Percentiles rank a stretch among this genome's conserved stretches.
These are phyloP conservation scores for Mycena rebaudengoi DNA, from an alignment of 768 basidiomycete species.

Conservation along the genomic window DNA sequence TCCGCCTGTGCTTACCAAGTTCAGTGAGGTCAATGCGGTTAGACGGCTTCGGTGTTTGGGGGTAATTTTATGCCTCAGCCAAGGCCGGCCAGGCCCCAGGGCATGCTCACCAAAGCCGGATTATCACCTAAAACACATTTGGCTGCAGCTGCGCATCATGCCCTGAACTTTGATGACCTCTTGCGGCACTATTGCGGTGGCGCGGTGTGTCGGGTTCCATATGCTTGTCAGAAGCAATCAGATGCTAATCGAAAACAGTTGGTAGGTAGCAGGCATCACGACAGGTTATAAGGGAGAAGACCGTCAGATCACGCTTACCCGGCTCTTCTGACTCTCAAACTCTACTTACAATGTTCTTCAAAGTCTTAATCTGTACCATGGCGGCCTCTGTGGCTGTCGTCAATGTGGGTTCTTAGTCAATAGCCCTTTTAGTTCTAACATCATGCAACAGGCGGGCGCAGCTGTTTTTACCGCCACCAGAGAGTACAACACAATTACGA, in stretches of 20 bases:
- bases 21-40: no score
- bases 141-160: no score
- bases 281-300: neutral
- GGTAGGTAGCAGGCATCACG: neutral
- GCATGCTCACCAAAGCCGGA: no score
- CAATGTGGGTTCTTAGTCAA: neutral
- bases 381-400: neutral
- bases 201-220: no score
- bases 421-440: neutral
- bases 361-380: neutral
- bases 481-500: slow-evolving; percentile 2
- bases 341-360: slow-evolving; percentile 17
- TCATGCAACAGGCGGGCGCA: neutral
- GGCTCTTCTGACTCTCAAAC: neutral
- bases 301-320: neutral
- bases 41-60: no score
- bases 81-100: no score
- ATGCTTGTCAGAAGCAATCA: neutral
- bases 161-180: no score
- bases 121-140: no score
- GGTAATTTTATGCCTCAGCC: no score
- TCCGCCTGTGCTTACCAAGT: no score
- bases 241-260: neutral
- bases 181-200: no score
- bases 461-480: slow-evolving; percentile 11